These are phyloP conservation scores for Zygosaccharomyces sapae DNA, from an alignment of 1,139 yeast species.

Conservation along the genomic window DNA sequence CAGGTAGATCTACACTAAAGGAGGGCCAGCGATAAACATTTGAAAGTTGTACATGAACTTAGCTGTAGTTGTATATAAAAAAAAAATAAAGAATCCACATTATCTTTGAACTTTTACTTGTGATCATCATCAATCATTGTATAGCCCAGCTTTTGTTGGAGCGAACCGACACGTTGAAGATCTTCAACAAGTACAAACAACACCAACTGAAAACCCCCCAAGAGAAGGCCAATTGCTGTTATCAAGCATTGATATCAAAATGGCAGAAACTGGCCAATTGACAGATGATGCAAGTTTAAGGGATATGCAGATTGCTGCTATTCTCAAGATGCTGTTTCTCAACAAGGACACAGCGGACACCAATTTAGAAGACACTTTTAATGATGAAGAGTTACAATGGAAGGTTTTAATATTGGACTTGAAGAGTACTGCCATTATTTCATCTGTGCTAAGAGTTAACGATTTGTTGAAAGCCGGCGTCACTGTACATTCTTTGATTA, in stretches of 20 bases:
- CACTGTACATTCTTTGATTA: constrained; percentile 77
- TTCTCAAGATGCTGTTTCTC: constrained; percentile 81
- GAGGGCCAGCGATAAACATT: constrained; percentile 39
- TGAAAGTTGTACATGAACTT: background rate
- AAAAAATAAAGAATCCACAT: background rate
- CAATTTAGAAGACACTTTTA: constrained; percentile 49
- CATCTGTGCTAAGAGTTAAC: constrained; percentile 85
- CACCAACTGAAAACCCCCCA: background rate
- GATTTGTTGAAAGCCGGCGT: constrained; percentile 85
- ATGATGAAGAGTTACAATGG: constrained; percentile 73
- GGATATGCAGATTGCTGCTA: constrained; percentile 40
- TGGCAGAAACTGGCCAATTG: background rate
- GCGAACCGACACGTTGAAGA: constrained; percentile 2
- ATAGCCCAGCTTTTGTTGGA: background rate
- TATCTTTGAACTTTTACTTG: background rate
- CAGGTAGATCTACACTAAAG: constrained; percentile 91
- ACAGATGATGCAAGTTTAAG: constrained; percentile 26
- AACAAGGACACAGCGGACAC: constrained; percentile 54
- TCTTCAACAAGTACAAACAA: constrained; percentile 1
- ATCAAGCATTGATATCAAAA: background rate
- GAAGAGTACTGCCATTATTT: constrained; percentile 76
- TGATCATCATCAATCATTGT: background rate
- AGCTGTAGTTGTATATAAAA: constrained; percentile 4
- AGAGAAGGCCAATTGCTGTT: background rate
- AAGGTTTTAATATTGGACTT: constrained; percentile 81